These are phyloP conservation scores for Gleditsia sinensis DNA, from an alignment of 306 rosid species.

Conservation along the genomic window DNA sequence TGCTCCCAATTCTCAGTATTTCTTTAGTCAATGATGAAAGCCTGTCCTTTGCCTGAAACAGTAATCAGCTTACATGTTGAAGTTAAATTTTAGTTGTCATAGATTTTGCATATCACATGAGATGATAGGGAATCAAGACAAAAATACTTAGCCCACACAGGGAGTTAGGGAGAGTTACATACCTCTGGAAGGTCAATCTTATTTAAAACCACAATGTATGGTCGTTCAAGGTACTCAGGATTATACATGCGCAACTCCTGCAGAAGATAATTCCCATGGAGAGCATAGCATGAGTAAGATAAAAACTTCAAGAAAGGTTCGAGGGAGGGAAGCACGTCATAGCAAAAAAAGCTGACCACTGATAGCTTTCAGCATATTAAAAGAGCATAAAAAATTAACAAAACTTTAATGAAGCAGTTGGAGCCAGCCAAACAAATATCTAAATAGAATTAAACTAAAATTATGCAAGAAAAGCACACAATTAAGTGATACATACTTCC, in stretches of 20 bases:
- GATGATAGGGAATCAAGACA: conserved; percentile 9
- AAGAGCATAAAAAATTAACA: background rate
- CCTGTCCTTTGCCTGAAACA: conserved; percentile 66
- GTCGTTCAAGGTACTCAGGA: conserved; percentile 91
- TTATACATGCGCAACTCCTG: conserved; percentile 98
- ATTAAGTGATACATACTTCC: conserved; percentile 59
- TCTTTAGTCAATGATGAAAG: conserved; percentile 61
- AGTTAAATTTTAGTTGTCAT: background rate
- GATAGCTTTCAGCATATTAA: conserved; percentile 13
- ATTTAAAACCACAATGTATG: conserved; percentile 85
- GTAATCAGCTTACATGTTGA: conserved; percentile 5
- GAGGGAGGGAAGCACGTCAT: conserved; percentile 4
- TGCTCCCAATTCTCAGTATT: conserved; percentile 72
- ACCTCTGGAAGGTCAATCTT: conserved; percentile 96
- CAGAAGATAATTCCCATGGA: conserved; percentile 41
- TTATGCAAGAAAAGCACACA: background rate
- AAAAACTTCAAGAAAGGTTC: background rate
- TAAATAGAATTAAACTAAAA: background rate
- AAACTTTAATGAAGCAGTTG: conserved; percentile 20
- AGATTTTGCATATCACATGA: conserved; percentile 15
- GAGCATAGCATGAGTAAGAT: conserved; percentile 13
- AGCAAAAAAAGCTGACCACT: conserved; percentile 25
- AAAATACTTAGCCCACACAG: background rate
- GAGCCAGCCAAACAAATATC: conserved; percentile 19
- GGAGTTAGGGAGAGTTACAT: conserved; percentile 28